phyloP scores from a whole-genome alignment of 2,329 filamentous ascomycete genomes.

The Talaromyces sp. region DNA sequence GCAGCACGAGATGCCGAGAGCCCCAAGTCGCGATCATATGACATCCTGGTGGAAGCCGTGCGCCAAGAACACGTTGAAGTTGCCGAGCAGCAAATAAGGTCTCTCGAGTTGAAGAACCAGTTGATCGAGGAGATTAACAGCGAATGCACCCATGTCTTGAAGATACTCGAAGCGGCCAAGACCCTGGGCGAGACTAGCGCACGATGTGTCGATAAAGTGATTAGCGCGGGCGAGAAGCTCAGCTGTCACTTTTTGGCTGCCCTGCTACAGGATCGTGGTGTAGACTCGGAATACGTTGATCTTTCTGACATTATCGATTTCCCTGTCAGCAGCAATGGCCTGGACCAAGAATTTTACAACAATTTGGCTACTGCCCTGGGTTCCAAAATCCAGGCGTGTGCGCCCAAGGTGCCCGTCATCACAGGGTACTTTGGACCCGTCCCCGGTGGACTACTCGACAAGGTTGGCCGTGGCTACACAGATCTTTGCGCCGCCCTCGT shows the following conservation, averaged over 20 bases:
- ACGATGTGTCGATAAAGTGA: constrained; percentile 77
- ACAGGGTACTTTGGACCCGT: constrained; percentile 96
- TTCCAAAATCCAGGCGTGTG: constrained; percentile 62
- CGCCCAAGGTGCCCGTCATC: constrained; percentile 66
- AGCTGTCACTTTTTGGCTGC: constrained; percentile 89
- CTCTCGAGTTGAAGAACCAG: constrained; percentile 52
- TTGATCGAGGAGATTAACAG: constrained; percentile 65
- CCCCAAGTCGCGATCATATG: constrained; percentile 55
- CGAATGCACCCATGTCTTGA: constrained; percentile 76
- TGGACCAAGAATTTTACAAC: constrained; percentile 68
- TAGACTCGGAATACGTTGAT: constrained; percentile 86
- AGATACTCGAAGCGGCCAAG: constrained; percentile 64
- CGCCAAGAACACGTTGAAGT: constrained; percentile 75
- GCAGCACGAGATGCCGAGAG: constrained; percentile 48
- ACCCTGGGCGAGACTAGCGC: constrained; percentile 66
- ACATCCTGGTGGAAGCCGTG: constrained; percentile 73
- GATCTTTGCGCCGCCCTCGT: constrained; percentile 91
- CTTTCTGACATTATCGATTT: constrained; percentile 76
- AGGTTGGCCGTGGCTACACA: constrained; percentile 92
- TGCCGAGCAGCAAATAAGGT: constrained; percentile 59
- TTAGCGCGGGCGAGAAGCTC: constrained; percentile 93
- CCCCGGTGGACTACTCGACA: constrained; percentile 82
- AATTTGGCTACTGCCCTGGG: constrained; percentile 58
- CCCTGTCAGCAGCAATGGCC: constrained; percentile 46
- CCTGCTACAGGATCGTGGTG: constrained; percentile 72